phyloP scores from a whole-genome alignment of 2,329 filamentous ascomycete species.

The Colletotrichum sp. region DNA sequence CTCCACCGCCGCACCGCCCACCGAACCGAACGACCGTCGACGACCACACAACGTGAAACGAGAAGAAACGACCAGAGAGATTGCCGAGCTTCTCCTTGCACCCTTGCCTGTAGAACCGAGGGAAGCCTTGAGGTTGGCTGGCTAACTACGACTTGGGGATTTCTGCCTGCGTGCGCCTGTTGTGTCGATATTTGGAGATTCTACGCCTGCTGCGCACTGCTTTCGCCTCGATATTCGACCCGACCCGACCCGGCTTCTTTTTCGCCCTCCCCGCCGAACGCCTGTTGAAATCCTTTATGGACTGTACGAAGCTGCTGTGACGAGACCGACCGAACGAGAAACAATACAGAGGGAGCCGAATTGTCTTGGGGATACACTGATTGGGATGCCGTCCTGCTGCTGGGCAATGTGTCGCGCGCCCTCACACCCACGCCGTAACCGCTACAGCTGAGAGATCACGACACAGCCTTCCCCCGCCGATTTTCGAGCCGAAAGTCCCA shows the following conservation, averaged over 20 bases:
- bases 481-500: background rate
- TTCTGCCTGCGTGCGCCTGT: background rate
- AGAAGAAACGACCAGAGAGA: background rate
- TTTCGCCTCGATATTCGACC: background rate
- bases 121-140: background rate
- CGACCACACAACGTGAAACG: background rate
- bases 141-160: background rate
- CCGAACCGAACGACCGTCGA: background rate
- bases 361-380: background rate
- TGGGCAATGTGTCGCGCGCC: constrained; percentile 17
- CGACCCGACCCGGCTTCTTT: background rate
- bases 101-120: background rate
- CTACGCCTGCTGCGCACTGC: background rate
- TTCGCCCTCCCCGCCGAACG: background rate
- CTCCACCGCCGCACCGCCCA: constrained; percentile 3
- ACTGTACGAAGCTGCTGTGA: background rate
- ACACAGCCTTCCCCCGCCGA: background rate
- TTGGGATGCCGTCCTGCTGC: constrained; percentile 20
- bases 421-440: background rate
- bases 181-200: background rate
- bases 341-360: background rate
- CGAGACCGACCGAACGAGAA: background rate
- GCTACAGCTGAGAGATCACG: background rate
- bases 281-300: background rate
- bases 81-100: background rate